These are phyloP conservation scores for Sporothrix mexicana DNA, from an alignment of 2,329 filamentous ascomycete genomes.

Conservation along the genomic window DNA sequence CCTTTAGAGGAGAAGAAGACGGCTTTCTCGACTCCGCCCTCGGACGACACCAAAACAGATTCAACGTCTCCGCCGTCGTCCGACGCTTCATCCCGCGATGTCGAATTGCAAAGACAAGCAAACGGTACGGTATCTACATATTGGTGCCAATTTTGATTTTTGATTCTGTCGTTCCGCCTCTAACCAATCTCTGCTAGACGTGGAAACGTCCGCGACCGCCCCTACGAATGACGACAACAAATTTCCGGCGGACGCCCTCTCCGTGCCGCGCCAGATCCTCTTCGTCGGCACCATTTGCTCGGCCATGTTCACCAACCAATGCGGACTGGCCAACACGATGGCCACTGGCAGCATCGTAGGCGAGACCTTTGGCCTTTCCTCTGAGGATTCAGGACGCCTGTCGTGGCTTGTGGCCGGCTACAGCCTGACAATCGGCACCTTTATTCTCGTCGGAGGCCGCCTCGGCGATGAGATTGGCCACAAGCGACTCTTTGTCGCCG, in stretches of 20 bases:
- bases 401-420: conserved; percentile 60
- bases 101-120: not conserved
- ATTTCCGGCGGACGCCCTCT: not conserved
- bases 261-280: conserved; percentile 24
- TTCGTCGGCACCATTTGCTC: conserved; percentile 33
- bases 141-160: not conserved
- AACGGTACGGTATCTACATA: conserved; percentile 1
- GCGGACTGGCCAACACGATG: conserved; percentile 30
- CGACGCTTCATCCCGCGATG: not conserved
- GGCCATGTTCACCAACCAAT: conserved; percentile 35
- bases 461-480: conserved; percentile 67
- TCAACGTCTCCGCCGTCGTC: not conserved
- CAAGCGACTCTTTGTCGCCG: conserved; percentile 62
- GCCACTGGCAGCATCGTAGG: conserved; percentile 30
- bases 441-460: conserved; percentile 68
- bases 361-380: conserved; percentile 29
- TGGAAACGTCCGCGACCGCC: not conserved
- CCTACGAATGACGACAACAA: not conserved
- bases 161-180: not conserved
- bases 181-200: conserved; percentile 6
- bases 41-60: conserved; percentile 9
- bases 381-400: conserved; percentile 55
- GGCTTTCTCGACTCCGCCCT: conserved; percentile 2
- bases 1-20: not conserved
- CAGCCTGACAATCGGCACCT: conserved; percentile 41